Conservation (phyloP, 2,329 filamentous ascomycete species). For the Aspergillus pseudoviridinutans region DNA sequence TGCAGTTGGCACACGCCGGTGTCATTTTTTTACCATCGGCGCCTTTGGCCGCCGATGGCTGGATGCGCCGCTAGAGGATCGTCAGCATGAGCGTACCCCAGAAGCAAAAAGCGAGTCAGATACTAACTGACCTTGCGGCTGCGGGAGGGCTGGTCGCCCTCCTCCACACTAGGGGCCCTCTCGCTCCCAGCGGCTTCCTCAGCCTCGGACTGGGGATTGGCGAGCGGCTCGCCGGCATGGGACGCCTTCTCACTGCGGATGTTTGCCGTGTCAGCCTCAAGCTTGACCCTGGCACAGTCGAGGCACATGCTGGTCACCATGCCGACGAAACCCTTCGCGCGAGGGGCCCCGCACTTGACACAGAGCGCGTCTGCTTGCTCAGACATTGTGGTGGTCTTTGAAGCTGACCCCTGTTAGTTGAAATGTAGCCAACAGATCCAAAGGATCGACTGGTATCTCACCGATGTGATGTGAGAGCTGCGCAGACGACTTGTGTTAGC, state of each 20-base stretch:
- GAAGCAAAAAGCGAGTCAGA: not conserved
- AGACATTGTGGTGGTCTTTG: not conserved
- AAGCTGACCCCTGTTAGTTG: not conserved
- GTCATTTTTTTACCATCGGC: slow-evolving; percentile 4
- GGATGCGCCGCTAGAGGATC: not conserved
- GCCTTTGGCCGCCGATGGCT: not conserved
- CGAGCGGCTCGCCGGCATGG: not conserved
- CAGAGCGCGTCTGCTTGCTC: not conserved
- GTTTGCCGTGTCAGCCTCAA: not conserved
- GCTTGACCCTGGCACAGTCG: not conserved
- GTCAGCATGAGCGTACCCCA: not conserved
- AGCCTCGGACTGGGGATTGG: not conserved
- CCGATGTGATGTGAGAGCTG: not conserved
- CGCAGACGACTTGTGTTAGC: not conserved
- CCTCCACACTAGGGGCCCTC: not conserved
- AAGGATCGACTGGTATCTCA: not conserved
- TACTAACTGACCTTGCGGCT: not conserved
- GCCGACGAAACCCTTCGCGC: not conserved
- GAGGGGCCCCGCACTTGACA: not conserved
- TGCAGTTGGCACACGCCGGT: slow-evolving; percentile 21
- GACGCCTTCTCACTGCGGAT: not conserved
- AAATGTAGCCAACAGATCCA: not conserved
- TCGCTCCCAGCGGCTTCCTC: slow-evolving; percentile 1
- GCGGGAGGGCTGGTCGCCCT: slow-evolving; percentile 1
- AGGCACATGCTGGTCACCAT: not conserved